Conservation (phyloP, 176 grass and related monocot genomes). For the Neostapfia colusana region DNA sequence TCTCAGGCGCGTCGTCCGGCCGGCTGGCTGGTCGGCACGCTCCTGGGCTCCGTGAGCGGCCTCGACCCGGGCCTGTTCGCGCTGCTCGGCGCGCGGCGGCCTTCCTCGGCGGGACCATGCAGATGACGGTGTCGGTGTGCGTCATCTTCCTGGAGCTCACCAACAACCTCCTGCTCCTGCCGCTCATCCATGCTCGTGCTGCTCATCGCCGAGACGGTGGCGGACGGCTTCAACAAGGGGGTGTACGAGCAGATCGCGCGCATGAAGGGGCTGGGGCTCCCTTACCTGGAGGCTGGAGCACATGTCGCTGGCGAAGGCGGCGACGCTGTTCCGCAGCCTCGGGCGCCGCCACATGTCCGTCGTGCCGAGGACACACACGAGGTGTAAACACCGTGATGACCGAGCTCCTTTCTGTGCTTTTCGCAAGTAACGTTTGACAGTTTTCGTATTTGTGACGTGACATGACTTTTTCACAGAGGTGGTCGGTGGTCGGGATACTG, state of each 20-base stretch:
- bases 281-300: constrained; percentile 61
- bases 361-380: constrained; percentile 60
- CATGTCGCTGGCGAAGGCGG: constrained; percentile 71
- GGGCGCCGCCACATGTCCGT: constrained; percentile 68
- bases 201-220: constrained; percentile 65
- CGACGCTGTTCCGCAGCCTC: constrained; percentile 60
- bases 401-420: not conserved
- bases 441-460: not conserved
- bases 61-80: constrained; percentile 57
- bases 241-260: constrained; percentile 71
- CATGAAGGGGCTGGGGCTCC: constrained; percentile 70
- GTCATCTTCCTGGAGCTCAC: constrained; percentile 81
- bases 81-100: constrained; percentile 54
- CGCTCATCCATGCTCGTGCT: constrained; percentile 72
- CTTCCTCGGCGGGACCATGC: constrained; percentile 70
- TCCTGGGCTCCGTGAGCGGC: constrained; percentile 33
- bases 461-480: constrained; percentile 32
- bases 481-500: constrained; percentile 60
- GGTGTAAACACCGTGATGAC: constrained; percentile 29
- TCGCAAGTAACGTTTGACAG: not conserved
- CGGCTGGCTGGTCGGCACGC: constrained; percentile 45
- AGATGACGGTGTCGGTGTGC: constrained; percentile 77
- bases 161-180: constrained; percentile 62
- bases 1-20: constrained; percentile 49
- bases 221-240: constrained; percentile 73